Evolutionary conservation across 1,284 basidiomycete genomes (phyloP).

Genomic region (Boletus subluridellus): DNA sequence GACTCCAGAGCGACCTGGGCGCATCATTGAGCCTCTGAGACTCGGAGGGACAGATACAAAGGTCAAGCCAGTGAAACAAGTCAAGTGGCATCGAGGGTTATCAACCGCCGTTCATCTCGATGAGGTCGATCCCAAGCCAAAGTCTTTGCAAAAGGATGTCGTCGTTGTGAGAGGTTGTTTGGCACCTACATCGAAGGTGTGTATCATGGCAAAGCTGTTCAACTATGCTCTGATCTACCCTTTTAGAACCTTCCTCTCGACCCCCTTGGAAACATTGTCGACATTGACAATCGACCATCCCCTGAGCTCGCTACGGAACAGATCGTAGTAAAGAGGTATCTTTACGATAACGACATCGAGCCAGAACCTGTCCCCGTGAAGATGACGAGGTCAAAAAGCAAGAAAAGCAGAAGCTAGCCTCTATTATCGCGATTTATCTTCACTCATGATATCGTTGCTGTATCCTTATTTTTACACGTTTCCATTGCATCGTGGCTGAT

Average conservation of each 20-base stretch:
- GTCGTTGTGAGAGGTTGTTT: slow-evolving; percentile 60
- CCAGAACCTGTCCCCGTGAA: slow-evolving; percentile 41
- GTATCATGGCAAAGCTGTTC: slow-evolving; percentile 8
- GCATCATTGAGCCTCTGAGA: slow-evolving; percentile 36
- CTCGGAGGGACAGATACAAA: slow-evolving; percentile 39
- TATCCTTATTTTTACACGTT: slow-evolving; percentile 32
- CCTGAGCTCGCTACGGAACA: slow-evolving; percentile 61
- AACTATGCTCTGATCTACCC: slow-evolving; percentile 2
- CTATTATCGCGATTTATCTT: slow-evolving; percentile 15
- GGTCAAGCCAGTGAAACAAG: slow-evolving; percentile 47
- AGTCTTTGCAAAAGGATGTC: slow-evolving; percentile 41
- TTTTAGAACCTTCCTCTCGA: slow-evolving; percentile 65
- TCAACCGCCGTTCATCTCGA: slow-evolving; percentile 59
- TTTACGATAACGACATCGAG: slow-evolving; percentile 75
- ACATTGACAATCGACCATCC: slow-evolving; percentile 55
- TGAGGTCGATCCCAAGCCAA: slow-evolving; percentile 51
- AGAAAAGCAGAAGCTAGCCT: slow-evolving; percentile 37
- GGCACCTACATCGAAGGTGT: slow-evolving; percentile 61
- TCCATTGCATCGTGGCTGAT: slow-evolving; percentile 1
- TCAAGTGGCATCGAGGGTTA: slow-evolving; percentile 78
- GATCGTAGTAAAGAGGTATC: slow-evolving; percentile 73
- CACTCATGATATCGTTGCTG: slow-evolving; percentile 29
- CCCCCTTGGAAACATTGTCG: slow-evolving; percentile 67
- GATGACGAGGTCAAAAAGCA: slow-evolving; percentile 48
- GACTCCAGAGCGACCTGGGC: slow-evolving; percentile 51